Evolutionary conservation across 1,139 yeast genomes (phyloP).

Genomic region (Pichia sp.): DNA sequence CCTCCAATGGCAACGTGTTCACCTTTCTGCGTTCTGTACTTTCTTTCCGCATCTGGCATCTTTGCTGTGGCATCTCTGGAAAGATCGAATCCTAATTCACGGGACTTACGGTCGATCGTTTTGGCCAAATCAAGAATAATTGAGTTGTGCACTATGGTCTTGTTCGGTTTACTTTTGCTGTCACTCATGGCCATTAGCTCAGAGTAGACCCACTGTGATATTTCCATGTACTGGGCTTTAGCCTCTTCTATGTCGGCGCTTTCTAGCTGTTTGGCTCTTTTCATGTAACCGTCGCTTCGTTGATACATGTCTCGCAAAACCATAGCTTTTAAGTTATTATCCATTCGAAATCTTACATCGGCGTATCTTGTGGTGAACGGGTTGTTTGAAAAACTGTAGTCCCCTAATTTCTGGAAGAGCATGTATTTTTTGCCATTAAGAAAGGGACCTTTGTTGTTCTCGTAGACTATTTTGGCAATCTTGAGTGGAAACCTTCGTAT

Average conservation of each 20-base stretch:
- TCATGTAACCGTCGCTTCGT: constrained; percentile 20
- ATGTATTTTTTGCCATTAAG: neutral
- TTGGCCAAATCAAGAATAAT: constrained; percentile 24
- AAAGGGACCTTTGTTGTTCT: constrained; percentile 11
- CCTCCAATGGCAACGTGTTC: constrained; percentile 15
- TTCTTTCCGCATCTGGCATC: constrained; percentile 2
- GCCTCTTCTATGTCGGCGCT: constrained; percentile 17
- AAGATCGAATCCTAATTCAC: constrained; percentile 17
- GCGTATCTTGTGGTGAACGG: constrained; percentile 28
- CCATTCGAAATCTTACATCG: constrained; percentile 24
- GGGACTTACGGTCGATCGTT: constrained; percentile 18
- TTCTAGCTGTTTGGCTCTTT: constrained; percentile 14
- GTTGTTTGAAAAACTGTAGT: constrained; percentile 21
- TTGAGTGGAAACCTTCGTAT: constrained; percentile 24
- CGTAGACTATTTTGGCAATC: constrained; percentile 24
- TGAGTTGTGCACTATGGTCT: constrained; percentile 2
- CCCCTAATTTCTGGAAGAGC: constrained; percentile 18
- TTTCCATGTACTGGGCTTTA: constrained; percentile 12
- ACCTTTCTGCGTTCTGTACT: constrained; percentile 10
- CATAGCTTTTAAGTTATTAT: constrained; percentile 18
- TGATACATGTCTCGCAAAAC: constrained; percentile 30
- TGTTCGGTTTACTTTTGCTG: constrained; percentile 5
- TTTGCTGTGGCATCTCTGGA: neutral
- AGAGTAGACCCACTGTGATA: constrained; percentile 27
- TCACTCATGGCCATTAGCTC: constrained; percentile 23